Evolutionary conservation across 495 filamentous ascomycete genomes (phyloP), one percentile per base, ranked within the genome.

Genomic region (Talaromyces wortmannii): DNA sequence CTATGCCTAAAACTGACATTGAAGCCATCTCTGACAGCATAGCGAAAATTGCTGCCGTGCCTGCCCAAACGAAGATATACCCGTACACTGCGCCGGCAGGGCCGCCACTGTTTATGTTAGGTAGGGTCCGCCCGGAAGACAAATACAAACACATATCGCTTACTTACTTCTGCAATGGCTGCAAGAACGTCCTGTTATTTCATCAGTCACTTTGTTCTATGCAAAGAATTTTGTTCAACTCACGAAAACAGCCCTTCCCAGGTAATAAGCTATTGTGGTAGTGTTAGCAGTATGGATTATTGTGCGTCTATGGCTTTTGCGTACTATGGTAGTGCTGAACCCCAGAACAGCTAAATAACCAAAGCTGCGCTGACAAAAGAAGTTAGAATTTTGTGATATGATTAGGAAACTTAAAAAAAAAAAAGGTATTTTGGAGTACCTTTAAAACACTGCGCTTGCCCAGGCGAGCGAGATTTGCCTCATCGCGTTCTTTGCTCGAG

Each of bases 381-480:
- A 17, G 23, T 53, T 31, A 53, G 40, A 16, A 13, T 48, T 30
- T 42, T 50, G 23, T 50, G 23, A 23, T 23, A 23, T 23, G 23
- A 4, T 23, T 4, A 23, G 23, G 23, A 23, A 23, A 23, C 23
- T 23, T 23, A 4, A 23, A 23, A 23, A 23, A 23, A 23, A 23
- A 23, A 23, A 15, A 6, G 40, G 13, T 46, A 8, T n/a, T 11
- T 36, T 31, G 54, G 48, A 16, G 43, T 58, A 68, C 72, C 67
- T 72, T 76, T 43, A 81, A 62, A 13, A 80, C 73, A 0, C 72
- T 68, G 45, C 77, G 78, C 58, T 81, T 80, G 1, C 79, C 79
- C 49, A 83, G 63, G 4, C 71, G 70, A 11, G 70, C 71, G 33
- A 81, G 58, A 4, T 70, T 59, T 12, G 67, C 60, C 48, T 74